These are phyloP conservation scores for Alectoria sarmentosa DNA, from an alignment of 495 filamentous ascomycete genomes.

Conservation along the genomic window DNA sequence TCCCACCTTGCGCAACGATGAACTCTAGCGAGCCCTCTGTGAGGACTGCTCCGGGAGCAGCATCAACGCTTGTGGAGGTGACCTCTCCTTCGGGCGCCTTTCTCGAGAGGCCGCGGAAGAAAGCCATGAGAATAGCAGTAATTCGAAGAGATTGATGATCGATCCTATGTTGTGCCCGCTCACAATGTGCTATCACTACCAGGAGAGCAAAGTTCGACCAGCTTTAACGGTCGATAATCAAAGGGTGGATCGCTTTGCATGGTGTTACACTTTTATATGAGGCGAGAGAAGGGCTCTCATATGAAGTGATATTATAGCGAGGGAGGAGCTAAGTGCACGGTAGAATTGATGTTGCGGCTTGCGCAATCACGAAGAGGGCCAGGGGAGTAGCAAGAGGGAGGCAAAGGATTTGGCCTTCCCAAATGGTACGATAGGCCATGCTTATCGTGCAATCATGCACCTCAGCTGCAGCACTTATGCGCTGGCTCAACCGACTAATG, in stretches of 20 bases:
- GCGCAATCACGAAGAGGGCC: neutral
- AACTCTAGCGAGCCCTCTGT: conserved; percentile 43
- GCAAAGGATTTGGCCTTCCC: neutral
- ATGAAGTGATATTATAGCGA: too few species aligned
- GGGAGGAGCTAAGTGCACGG: too few species aligned
- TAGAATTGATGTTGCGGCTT: neutral
- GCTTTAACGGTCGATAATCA: neutral
- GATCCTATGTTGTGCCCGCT: neutral
- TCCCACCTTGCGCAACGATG: conserved; percentile 47
- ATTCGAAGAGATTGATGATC: neutral
- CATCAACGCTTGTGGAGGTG: neutral
- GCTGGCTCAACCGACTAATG: neutral
- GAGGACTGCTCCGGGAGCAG: conserved; percentile 17
- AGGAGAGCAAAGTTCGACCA: neutral
- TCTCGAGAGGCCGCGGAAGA: neutral
- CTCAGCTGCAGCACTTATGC: neutral
- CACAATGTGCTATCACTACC: neutral
- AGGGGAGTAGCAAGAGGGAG: neutral
- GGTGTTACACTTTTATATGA: neutral
- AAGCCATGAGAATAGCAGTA: neutral
- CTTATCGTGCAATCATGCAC: too few species aligned
- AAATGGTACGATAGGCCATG: neutral
- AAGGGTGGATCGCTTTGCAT: neutral
- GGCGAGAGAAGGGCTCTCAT: neutral
- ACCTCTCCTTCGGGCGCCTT: neutral